A percentile compares a stretch with the other conserved stretches of the same genome.
These are phyloP conservation scores for Phellinidium pouzarii DNA, from an alignment of 1,284 basidiomycete species.

Conservation along the genomic window DNA sequence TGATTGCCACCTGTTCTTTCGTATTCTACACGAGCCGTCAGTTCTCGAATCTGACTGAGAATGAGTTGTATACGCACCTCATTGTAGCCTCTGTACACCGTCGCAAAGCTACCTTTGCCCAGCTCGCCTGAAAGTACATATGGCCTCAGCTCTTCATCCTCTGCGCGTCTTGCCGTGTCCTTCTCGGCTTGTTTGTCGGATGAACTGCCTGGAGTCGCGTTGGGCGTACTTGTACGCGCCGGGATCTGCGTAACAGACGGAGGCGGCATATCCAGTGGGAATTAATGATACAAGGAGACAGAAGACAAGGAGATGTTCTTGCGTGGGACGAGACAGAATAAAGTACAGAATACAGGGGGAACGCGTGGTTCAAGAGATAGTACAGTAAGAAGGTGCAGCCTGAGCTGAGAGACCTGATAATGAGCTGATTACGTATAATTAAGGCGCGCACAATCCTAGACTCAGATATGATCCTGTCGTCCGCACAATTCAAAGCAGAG, in stretches of 20 bases:
- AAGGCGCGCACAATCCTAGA: not conserved
- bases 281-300: not conserved
- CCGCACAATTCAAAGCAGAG: not conserved
- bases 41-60: not conserved
- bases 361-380: not conserved
- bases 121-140: slow-evolving; percentile 70
- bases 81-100: slow-evolving; percentile 90
- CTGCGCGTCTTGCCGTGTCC: slow-evolving; percentile 22
- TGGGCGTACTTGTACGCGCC: slow-evolving; percentile 6
- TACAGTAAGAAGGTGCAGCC: not conserved
- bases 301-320: not conserved
- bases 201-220: not conserved
- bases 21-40: slow-evolving; percentile 48
- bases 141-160: slow-evolving; percentile 63
- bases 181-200: slow-evolving; percentile 3
- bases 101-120: slow-evolving; percentile 91
- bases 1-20: slow-evolving; percentile 81
- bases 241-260: not conserved
- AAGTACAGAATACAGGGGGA: not conserved
- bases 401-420: not conserved
- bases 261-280: slow-evolving; percentile 8
- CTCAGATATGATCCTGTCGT: not conserved
- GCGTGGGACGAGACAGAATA: not conserved
- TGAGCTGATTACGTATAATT: not conserved
- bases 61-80: slow-evolving; percentile 45